Base-by-base conservation (phyloP, 495 filamentous ascomycete species). In the Talaromyces stipitatus region DNA sequence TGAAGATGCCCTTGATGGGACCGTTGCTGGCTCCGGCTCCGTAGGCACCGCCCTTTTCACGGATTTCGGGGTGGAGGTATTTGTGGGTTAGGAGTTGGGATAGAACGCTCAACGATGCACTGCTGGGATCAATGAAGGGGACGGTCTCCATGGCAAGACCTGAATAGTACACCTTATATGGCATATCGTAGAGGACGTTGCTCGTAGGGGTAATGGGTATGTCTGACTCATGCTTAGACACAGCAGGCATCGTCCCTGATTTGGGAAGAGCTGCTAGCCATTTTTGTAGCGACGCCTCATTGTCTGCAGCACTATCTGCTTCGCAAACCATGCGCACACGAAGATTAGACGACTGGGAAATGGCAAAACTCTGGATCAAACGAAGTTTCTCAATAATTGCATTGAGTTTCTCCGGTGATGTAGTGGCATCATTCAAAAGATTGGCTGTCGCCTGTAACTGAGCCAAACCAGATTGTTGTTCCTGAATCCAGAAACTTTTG, bases 41-140 rank as follows among this genome's bases (percentile, higher is more conserved):
- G 62, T 98, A 98, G 9, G 94, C 94, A 41, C 94, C 94, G 8
- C 94, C 94, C 70, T 98, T 98, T 71, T 98, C 94, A 28, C 94
- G 87, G 57, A 98, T 96, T 66, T 97, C 95, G 64, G 95, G 95
- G 68, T 97, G 94, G 10, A 98, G 80, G 64, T 97, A 89, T 68
- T 95, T 95, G 72, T 97, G 94, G 0, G 92, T 97, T n/a, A 98
- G 79, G 24, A 98, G 86, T 61, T 96, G 89, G 14, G 92, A 85
- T 23, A 98, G 83, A 27, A 97, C 85, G 59, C 91, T 90, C 12
- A 96, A 83, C 1, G 89, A 79, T 8, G 92, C 89, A 16, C 85
- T 82, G 26, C 86, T 79, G 0, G 82, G 64, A 45, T 91, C 82
- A 27, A 83, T 85, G 69, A 97, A 98, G 2, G 92, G 88, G 1